A percentile compares a stretch with the other conserved stretches of the same genome.
These are phyloP conservation scores for Neurospora intermedia DNA, from an alignment of 495 filamentous ascomycete species.

Conservation along the genomic window DNA sequence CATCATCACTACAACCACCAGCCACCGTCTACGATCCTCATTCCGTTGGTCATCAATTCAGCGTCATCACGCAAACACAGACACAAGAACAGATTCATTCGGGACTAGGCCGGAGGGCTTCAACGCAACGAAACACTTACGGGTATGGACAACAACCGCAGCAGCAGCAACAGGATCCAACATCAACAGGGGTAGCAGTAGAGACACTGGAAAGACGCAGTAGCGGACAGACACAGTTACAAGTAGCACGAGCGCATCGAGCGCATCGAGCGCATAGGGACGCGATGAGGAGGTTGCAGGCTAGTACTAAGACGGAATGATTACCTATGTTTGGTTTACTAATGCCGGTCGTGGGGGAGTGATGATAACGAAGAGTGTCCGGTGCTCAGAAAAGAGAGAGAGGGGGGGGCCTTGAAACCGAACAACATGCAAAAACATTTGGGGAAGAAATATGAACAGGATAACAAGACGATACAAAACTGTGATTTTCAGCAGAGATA, in stretches of 20 bases:
- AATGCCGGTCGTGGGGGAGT: background rate
- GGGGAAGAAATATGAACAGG: background rate
- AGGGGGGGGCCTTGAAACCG: too few species aligned
- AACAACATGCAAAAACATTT: background rate
- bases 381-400: background rate
- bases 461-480: background rate
- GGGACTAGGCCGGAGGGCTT: background rate
- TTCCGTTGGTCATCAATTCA: background rate
- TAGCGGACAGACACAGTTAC: background rate
- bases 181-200: background rate
- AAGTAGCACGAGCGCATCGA: background rate
- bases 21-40: background rate
- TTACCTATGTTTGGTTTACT: slow-evolving; percentile 26
- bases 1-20: background rate
- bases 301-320: slow-evolving; percentile 25
- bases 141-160: background rate
- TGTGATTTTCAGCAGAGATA: background rate
- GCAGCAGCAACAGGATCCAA: background rate
- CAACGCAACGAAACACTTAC: background rate
- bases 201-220: background rate
- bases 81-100: background rate
- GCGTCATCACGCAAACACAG: background rate
- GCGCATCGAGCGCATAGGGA: slow-evolving; percentile 49
- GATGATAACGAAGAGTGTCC: background rate
- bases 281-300: slow-evolving; percentile 76